Base-by-base conservation (phyloP, 2,329 filamentous ascomycete species). In the Hymenoscyphus linearis region DNA sequence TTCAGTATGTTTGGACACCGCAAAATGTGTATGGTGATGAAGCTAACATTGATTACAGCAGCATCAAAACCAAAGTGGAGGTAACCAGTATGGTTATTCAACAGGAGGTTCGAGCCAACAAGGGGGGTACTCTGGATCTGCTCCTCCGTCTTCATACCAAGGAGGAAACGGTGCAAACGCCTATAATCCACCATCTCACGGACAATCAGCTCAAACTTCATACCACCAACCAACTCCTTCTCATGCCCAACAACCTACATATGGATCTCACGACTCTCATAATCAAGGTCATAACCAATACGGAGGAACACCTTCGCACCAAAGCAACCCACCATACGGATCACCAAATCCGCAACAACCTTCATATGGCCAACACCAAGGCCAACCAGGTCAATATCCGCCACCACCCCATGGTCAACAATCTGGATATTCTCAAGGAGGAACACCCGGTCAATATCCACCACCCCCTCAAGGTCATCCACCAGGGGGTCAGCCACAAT, bases 61-160 rank as follows among this genome's bases (percentile, higher is more conserved):
- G 52, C 52, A 14, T 34, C 36, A 70, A 62, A 63, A 71, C 62
- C 62, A 64, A 16, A 50, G 47, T 31, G 65, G 82, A 77, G 76
- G 77, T 65, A 83, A 81, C 69, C 34, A 62, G 2, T 90, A 83
- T 70, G 87, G 85, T 35, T 88, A 88, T 72, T 84, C 83, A 25
- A 82, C 78, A 52, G 54, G 57, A 52, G 57, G 59, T 25, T 65
- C 62, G 34, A 55, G 55, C 16, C 77, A 81, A 52, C 72, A 79
- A 64, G 81, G 82, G 52, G 78, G 79, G 40, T 90, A 89, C 77
- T 63, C 69, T 53, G 87, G 85, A 60, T 78, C 82, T 60, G 84
- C 86, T 44, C 87, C 87, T 13, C 82, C 84, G n/a, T 74, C 80
- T 14, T 80, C 83, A 6, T 87, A 87, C 71, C 82, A 86, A 67